These are phyloP conservation scores for Scleroderma citrinum DNA, from an alignment of 768 basidiomycete genomes.

Conservation along the genomic window DNA sequence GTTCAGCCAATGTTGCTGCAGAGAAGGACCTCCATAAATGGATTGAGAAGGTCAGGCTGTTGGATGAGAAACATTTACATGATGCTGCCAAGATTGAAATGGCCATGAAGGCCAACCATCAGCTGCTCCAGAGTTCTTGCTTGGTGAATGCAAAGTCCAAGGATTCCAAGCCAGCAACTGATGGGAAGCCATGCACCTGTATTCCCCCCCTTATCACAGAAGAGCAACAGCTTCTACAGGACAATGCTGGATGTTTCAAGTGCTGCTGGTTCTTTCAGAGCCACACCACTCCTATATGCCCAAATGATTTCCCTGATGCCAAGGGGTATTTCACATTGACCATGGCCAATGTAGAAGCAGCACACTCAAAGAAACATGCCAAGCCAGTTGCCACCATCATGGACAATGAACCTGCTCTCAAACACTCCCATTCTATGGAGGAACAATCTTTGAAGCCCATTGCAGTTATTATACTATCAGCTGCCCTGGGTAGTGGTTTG, in stretches of 20 bases:
- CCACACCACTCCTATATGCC: constrained; percentile 14
- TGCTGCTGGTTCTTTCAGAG: constrained; percentile 12
- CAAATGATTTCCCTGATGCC: constrained; percentile 12
- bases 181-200: not conserved
- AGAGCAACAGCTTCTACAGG: constrained; percentile 8
- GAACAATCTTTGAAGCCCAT: not conserved
- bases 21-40: constrained; percentile 1
- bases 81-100: not conserved
- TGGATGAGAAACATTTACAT: not conserved
- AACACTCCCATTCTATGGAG: not conserved
- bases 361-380: not conserved
- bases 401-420: not conserved
- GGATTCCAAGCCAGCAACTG: not conserved
- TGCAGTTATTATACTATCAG: not conserved
- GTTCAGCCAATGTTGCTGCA: not conserved
- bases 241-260: constrained; percentile 22
- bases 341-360: not conserved
- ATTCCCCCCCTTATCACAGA: constrained; percentile 2
- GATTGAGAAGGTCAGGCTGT: not conserved
- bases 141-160: not conserved
- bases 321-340: constrained; percentile 13
- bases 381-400: not conserved
- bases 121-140: not conserved
- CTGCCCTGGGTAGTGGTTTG: constrained; percentile 7
- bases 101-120: not conserved